These are phyloP conservation scores for Gossypium sturtianum DNA, from an alignment of 345 rosid species.

Conservation along the genomic window DNA sequence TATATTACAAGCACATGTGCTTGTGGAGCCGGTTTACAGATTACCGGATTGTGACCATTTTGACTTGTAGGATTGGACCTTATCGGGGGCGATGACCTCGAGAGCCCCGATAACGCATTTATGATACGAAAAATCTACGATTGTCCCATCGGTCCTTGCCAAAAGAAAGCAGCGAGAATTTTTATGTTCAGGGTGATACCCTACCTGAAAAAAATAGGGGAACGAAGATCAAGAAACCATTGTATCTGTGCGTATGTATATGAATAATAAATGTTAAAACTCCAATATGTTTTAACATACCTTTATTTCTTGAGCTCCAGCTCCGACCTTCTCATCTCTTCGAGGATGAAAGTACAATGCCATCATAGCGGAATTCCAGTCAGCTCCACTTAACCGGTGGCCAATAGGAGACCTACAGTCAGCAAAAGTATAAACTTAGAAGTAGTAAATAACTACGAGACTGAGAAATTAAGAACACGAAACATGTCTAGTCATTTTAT, in stretches of 20 bases:
- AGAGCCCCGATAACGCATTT: constrained; percentile 73
- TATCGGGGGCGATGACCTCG: constrained; percentile 57
- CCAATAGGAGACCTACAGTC: constrained; percentile 52
- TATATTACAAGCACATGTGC: constrained; percentile 4
- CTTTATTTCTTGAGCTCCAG: constrained; percentile 54
- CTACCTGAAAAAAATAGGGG: constrained; percentile 39
- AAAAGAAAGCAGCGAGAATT: constrained; percentile 64
- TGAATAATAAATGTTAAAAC: no score
- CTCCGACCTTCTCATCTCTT: constrained; percentile 65
- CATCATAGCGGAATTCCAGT: constrained; percentile 37
- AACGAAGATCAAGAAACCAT: background rate
- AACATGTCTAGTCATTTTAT: no score
- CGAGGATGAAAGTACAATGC: constrained; percentile 77
- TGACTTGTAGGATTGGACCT: constrained; percentile 36
- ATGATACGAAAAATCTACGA: constrained; percentile 79
- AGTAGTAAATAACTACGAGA: constrained; percentile 46
- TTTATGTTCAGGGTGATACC: constrained; percentile 43
- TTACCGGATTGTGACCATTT: constrained; percentile 24
- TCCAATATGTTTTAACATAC: constrained; percentile 21
- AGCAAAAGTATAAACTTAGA: background rate
- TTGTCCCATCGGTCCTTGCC: constrained; percentile 60
- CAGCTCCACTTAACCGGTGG: constrained; percentile 46
- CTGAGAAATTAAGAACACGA: constrained; percentile 20
- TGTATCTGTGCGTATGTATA: background rate
- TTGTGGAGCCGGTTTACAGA: background rate